Evolutionary conservation across 306 rosid species (phyloP), one percentile per base, ranked within the genome.

Genomic region (Citrullus amarus): DNA sequence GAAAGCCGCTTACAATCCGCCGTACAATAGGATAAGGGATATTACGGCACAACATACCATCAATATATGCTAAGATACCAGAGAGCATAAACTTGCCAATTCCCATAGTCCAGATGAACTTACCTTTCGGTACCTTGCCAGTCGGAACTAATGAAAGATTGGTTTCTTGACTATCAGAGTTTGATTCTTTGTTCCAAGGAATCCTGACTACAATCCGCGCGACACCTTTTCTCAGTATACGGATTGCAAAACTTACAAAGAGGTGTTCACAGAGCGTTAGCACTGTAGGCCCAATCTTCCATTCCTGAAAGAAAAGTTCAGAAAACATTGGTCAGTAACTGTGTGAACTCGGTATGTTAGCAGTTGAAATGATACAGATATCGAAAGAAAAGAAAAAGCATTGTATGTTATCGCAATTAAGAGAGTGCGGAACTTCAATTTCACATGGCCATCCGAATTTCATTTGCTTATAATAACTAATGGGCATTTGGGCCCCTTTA

Each of bases 231-330:
- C 97, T 88, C 81, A 95, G 85, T 44, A 81, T 82, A 62, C 97
- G 99, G 67, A 95, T 95, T 39, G 93, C 90, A 41, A 92, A 95
- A 88, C 99, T 90, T 76, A 95, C 99, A 8, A 92, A 86, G 10
- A 95, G 91, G 82, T 95, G 99, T 77, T 95, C 97, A 74, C 90
- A 85, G 82, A 95, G 80, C 32, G 97, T 95, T 82, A 87, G 68
- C 76, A 92, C 77, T 22, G 97, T 91, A 34, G 97, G 97, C 66
- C 93, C 97, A 30, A 95, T 84, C 81, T 81, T 86, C 96, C 97
- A 92, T 82, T 86, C 97, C 97, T 95, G 97, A 60, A 54, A 73
- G 53, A 60, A 46, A 48, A 17, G 51, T 41, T 12, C 50, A 39
- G 20, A 58, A 73, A 73, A 53, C 48, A 48, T 48, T 20, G 46